Evolutionary conservation across 495 filamentous ascomycete species (phyloP), one percentile per base, ranked within the genome.

Genomic region (Lophium mytilinum): DNA sequence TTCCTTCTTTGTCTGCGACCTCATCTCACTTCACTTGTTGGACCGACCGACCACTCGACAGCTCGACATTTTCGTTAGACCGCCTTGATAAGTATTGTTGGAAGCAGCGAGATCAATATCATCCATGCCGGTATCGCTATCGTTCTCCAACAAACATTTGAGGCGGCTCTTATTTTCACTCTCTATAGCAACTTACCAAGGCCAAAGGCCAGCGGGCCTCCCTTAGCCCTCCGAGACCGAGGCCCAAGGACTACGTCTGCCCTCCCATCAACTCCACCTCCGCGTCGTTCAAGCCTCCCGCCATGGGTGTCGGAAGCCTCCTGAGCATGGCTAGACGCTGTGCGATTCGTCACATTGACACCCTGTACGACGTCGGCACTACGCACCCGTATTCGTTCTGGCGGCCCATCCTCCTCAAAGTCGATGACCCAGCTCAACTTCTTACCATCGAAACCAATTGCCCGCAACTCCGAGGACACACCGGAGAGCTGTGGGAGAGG

Each of bases 351-450:
- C 61, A 67, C 62, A 62, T 70, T 47, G 17, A 50, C 39, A 39
- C 46, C 39, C 70, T 88, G 17, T 72, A 72, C 48, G 81, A 87
- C 72, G 74, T 88, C 52, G 85, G 84, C 36, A 81, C 81, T 6
- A 30, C 24, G 21, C 69, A 84, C 17, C 80, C 82, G 14, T 89
- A 87, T 71, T 53, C 70, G 21, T 70, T 84, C 54, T 75, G 82
- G 39, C 74, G 78, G 24, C 77, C 80, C 6, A 72, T 89, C 49
- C 76, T 90, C 34, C 50, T 76, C 15, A 82, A 81, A 56, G 69
- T 89, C 53, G 79, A 83, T 42, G 83, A 80, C 61, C 83, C 87
- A 1, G 69, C 77, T 60, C 85, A 87, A 64, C 78, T 90, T 45
- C 72, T 76, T 64, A 62, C 72, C 37, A 72, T 89, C 55, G 86